Evolutionary conservation across 2,329 filamentous ascomycete species (phyloP).

Genomic region (Capronia epimyces): DNA sequence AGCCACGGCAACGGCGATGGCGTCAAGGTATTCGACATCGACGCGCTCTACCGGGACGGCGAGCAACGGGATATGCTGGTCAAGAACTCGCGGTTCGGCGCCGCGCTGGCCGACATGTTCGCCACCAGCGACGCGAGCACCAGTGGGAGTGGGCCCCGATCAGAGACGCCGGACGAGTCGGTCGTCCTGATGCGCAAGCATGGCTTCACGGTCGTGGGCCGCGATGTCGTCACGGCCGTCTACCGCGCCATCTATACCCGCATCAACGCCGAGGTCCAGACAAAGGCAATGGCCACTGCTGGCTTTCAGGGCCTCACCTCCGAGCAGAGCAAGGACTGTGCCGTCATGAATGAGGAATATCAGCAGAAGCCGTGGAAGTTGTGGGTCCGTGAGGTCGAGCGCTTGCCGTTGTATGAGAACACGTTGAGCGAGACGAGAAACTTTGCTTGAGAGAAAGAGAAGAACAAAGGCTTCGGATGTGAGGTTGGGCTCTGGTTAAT

Average conservation of each 20-base stretch:
- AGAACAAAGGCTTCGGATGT: neutral
- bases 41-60: constrained; percentile 27
- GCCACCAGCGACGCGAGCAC: neutral
- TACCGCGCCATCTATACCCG: constrained; percentile 44
- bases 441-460: neutral
- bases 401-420: constrained; percentile 25
- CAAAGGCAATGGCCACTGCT: constrained; percentile 33
- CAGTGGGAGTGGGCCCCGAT: neutral
- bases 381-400: constrained; percentile 27
- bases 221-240: constrained; percentile 39
- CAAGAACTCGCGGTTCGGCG: constrained; percentile 33
- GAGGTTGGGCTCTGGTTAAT: no score
- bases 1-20: constrained; percentile 25
- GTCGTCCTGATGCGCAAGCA: constrained; percentile 46
- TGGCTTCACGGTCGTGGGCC: constrained; percentile 41
- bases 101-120: constrained; percentile 36
- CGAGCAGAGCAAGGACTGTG: constrained; percentile 16
- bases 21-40: constrained; percentile 35
- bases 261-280: constrained; percentile 42
- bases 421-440: constrained; percentile 12
- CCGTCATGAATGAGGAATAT: constrained; percentile 17
- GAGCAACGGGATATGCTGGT: constrained; percentile 40
- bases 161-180: constrained; percentile 25
- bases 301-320: constrained; percentile 19
- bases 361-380: constrained; percentile 25